Percentiles rank a stretch among this genome's conserved stretches.
Conservation (phyloP, 2,329 filamentous ascomycete genomes). For the Fonsecaea pugnacius region DNA sequence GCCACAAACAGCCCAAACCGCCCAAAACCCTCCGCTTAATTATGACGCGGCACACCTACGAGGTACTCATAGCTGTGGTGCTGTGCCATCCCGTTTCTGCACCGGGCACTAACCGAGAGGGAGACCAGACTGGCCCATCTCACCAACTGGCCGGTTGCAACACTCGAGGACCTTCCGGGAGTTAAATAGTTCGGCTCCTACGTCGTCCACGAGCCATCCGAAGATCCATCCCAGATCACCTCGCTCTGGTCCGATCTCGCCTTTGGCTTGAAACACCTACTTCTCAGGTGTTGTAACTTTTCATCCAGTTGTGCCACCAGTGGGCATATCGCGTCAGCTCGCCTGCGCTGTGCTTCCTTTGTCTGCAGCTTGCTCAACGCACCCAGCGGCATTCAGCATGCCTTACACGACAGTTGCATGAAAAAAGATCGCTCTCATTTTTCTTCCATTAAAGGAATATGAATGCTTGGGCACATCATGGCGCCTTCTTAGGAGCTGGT, state of each 20-base stretch:
- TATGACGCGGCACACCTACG: constrained; percentile 6
- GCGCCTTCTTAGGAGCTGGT: constrained; percentile 31
- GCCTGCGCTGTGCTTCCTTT: constrained; percentile 6
- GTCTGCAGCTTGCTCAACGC: constrained; percentile 9
- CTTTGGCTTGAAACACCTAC: background rate
- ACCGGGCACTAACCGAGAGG: constrained; percentile 6
- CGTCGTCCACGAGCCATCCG: constrained; percentile 10
- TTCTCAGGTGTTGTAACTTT: constrained; percentile 6
- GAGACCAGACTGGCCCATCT: constrained; percentile 2
- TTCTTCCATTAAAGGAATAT: constrained; percentile 9
- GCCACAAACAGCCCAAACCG: background rate
- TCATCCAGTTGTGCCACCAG: background rate
- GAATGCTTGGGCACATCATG: constrained; percentile 33
- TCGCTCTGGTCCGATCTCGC: background rate
- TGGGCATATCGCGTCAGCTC: constrained; percentile 4
- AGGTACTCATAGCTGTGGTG: too few relatives aligned
- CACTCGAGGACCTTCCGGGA: constrained; percentile 3
- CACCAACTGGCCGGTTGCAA: background rate
- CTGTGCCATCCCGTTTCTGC: background rate
- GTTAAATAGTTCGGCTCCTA: constrained; percentile 7
- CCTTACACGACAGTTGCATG: constrained; percentile 30
- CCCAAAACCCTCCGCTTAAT: background rate
- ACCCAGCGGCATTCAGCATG: constrained; percentile 23
- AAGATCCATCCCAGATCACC: constrained; percentile 4
- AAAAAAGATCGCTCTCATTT: constrained; percentile 8